Evolutionary conservation across 225 moss, liverwort and hornwort genomes (phyloP).

Genomic region (Marchantia paleacea): DNA sequence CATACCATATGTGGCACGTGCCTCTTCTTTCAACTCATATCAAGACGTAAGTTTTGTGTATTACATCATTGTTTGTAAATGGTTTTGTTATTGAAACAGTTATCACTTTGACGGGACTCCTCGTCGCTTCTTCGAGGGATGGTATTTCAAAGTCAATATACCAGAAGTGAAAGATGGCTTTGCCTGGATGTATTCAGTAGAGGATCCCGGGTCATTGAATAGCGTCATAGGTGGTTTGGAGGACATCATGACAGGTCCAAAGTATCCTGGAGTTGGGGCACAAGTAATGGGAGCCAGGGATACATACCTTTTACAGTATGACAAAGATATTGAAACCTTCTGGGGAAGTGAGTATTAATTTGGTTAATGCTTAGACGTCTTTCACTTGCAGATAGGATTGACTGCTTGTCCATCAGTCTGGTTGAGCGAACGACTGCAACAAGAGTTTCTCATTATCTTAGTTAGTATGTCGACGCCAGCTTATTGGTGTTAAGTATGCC

Average conservation of each 20-base stretch:
- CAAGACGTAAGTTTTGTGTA: background rate
- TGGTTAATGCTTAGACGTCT: background rate
- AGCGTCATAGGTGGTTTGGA: constrained; percentile 30
- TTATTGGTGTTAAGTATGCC: background rate
- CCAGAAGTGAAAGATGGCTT: constrained; percentile 87
- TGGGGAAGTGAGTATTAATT: constrained; percentile 72
- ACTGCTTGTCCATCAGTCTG: background rate
- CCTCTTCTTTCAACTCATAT: too few species aligned
- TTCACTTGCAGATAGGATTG: background rate
- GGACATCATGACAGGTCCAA: constrained; percentile 29
- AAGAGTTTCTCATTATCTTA: background rate
- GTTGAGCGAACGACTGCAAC: background rate
- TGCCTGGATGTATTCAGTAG: constrained; percentile 96
- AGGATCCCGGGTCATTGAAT: constrained; percentile 57
- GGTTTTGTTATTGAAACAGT: constrained; percentile 27
- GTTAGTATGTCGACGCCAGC: background rate
- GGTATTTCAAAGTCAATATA: constrained; percentile 96
- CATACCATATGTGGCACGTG: too few species aligned
- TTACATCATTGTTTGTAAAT: background rate
- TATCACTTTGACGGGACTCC: constrained; percentile 83
- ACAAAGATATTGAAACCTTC: constrained; percentile 54
- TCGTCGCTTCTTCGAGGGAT: constrained; percentile 97
- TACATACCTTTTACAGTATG: constrained; percentile 71
- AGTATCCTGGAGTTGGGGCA: constrained; percentile 74
- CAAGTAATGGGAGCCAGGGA: constrained; percentile 92